A percentile compares a stretch with the other conserved stretches of the same genome.
Evolutionary conservation across 331 rosid species (phyloP).

Genomic region (Cydonia oblonga): DNA sequence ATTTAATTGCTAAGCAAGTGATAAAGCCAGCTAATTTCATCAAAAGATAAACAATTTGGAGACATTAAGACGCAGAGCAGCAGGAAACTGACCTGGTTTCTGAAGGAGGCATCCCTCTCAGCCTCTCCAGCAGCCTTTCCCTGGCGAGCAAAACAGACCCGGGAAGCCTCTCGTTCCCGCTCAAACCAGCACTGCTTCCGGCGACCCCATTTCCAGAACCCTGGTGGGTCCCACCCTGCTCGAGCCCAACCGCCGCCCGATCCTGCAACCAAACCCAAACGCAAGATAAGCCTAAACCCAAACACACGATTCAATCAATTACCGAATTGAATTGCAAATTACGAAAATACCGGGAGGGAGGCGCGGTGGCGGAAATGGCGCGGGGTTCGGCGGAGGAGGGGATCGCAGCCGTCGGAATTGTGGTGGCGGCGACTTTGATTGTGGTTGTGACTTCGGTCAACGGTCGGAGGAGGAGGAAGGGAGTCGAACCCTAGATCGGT

Average conservation of each 20-base stretch:
- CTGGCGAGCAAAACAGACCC: slow-evolving; percentile 69
- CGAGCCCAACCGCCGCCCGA: slow-evolving; percentile 32
- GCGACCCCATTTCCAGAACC: slow-evolving; percentile 18
- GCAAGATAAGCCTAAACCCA: background rate
- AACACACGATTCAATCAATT: background rate
- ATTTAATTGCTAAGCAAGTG: background rate
- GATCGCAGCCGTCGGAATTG: slow-evolving; percentile 27
- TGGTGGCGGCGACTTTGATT: slow-evolving; percentile 14
- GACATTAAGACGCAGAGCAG: background rate
- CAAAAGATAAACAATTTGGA: background rate
- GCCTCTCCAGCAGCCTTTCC: slow-evolving; percentile 75
- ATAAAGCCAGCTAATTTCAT: background rate
- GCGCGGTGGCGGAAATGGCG: slow-evolving; percentile 37
- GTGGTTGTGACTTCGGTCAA: slow-evolving; percentile 11
- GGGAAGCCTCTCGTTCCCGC: slow-evolving; percentile 56
- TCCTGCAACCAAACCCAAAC: slow-evolving; percentile 25
- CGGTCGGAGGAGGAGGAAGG: slow-evolving; percentile 6
- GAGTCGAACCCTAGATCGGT: slow-evolving; percentile 39
- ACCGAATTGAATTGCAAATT: background rate
- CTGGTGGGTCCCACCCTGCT: slow-evolving; percentile 16
- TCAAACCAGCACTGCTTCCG: slow-evolving; percentile 18
- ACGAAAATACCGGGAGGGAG: slow-evolving; percentile 12
- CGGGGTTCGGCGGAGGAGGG: slow-evolving; percentile 31
- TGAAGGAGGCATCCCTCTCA: slow-evolving; percentile 57
- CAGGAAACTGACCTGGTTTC: slow-evolving; percentile 42